Evolutionary conservation across 1,284 basidiomycete genomes (phyloP).

Genomic region (Chalciporus sp.): DNA sequence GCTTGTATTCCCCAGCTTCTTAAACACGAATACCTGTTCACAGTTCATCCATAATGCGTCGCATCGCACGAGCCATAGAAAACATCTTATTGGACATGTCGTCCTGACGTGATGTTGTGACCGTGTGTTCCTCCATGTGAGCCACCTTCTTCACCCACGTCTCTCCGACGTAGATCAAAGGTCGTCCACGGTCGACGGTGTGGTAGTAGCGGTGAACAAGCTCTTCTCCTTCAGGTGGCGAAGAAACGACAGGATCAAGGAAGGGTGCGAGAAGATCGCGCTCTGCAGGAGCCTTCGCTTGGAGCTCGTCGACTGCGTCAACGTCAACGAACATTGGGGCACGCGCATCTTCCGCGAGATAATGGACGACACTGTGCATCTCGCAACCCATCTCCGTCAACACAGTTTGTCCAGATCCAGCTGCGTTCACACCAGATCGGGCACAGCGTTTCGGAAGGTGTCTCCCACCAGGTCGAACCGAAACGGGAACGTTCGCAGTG

Average conservation of each 20-base stretch:
- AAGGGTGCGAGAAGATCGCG: constrained; percentile 11
- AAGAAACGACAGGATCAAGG: constrained; percentile 3
- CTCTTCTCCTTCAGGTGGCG: constrained; percentile 18
- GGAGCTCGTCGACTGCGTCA: background rate
- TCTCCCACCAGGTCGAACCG: background rate
- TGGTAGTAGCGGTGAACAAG: background rate
- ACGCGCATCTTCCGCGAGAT: constrained; percentile 23
- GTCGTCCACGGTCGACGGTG: no score
- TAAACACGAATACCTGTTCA: no score
- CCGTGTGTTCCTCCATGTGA: background rate
- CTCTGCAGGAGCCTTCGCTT: constrained; percentile 4
- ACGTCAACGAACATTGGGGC: constrained; percentile 23
- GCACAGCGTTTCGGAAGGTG: background rate
- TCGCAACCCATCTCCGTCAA: background rate
- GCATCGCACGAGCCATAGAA: constrained; percentile 11
- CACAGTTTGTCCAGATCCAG: constrained; percentile 4
- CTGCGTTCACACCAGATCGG: background rate
- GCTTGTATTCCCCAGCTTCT: background rate
- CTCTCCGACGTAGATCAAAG: constrained; percentile 7
- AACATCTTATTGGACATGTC: background rate
- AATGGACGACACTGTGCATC: constrained; percentile 10
- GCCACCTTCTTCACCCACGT: constrained; percentile 12
- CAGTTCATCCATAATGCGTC: no score
- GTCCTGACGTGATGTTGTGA: background rate
- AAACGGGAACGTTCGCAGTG: background rate